phyloP scores from a whole-genome alignment of 148 eudicot species.

The Tetragonia tetragonoides region DNA sequence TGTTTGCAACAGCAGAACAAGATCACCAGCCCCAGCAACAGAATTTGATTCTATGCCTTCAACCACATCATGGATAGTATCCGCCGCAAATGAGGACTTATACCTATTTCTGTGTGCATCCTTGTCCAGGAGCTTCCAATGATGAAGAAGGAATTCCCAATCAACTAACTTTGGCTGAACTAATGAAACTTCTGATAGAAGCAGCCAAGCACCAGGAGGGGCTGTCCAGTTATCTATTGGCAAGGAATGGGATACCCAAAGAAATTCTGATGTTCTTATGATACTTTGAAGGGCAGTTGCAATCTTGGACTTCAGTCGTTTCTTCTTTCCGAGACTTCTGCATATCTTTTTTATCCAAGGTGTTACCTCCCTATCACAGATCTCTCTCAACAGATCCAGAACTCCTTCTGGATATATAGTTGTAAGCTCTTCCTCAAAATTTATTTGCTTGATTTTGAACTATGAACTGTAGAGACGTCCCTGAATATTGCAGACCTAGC shows the following conservation, averaged over 20 bases:
- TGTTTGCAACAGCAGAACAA: constrained; percentile 82
- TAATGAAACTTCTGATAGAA: constrained; percentile 78
- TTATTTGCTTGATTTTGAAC: constrained; percentile 28
- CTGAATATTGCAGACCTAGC: constrained; percentile 38
- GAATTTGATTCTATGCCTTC: constrained; percentile 49
- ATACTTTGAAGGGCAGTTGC: constrained; percentile 77
- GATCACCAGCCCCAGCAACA: constrained; percentile 80
- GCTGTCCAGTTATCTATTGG: constrained; percentile 96
- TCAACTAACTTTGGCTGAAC: constrained; percentile 68
- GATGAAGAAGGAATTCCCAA: constrained; percentile 92
- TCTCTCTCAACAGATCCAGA: constrained; percentile 57
- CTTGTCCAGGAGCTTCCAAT: constrained; percentile 91
- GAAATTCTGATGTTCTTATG: constrained; percentile 61
- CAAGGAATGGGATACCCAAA: constrained; percentile 63
- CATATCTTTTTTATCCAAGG: constrained; percentile 95
- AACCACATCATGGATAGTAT: constrained; percentile 31
- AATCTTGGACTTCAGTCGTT: constrained; percentile 56
- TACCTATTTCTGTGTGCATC: constrained; percentile 29
- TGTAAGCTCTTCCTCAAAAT: constrained; percentile 42
- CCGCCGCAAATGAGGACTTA: constrained; percentile 31
- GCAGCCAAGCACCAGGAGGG: constrained; percentile 93
- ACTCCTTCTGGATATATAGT: constrained; percentile 52
- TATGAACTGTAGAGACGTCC: constrained; percentile 10
- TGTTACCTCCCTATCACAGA: constrained; percentile 74
- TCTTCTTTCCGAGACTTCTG: constrained; percentile 78